Evolutionary conservation across 306 rosid species (phyloP).

Genomic region (Abrus precatorius): DNA sequence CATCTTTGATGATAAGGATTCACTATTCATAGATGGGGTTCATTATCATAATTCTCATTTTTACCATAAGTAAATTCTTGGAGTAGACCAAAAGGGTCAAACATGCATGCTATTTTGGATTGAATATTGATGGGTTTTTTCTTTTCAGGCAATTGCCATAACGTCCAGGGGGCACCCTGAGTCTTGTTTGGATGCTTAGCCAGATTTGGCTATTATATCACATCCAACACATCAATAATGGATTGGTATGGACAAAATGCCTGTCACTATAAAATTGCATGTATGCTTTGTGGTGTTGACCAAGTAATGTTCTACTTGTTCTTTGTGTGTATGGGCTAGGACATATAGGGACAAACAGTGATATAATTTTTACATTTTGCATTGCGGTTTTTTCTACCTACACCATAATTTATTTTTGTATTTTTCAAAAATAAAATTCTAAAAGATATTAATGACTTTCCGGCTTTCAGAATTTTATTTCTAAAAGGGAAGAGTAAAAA

Average conservation of each 20-base stretch:
- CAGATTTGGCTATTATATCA: constrained; percentile 39
- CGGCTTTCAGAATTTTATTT: too few relatives aligned
- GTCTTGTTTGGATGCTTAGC: constrained; percentile 31
- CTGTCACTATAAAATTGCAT: neutral
- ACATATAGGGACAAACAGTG: too few relatives aligned
- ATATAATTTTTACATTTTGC: too few relatives aligned
- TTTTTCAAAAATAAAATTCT: too few relatives aligned
- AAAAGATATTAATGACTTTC: too few relatives aligned
- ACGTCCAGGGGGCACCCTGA: neutral
- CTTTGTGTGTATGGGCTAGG: too few relatives aligned
- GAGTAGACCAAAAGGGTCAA: constrained; percentile 31
- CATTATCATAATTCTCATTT: constrained; percentile 9
- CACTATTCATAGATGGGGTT: constrained; percentile 6
- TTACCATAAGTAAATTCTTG: constrained; percentile 3
- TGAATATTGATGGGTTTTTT: neutral
- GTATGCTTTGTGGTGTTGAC: neutral
- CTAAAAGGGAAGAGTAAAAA: too few relatives aligned
- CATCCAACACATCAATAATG: constrained; percentile 26
- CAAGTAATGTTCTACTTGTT: neutral
- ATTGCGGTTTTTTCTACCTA: too few relatives aligned
- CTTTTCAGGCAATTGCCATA: neutral
- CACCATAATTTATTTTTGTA: too few relatives aligned
- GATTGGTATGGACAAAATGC: constrained; percentile 4
- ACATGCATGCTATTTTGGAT: constrained; percentile 14
- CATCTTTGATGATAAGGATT: constrained; percentile 40